phyloP scores from a whole-genome alignment of 129 eudicot genomes.

The Artemisia tridentata region DNA sequence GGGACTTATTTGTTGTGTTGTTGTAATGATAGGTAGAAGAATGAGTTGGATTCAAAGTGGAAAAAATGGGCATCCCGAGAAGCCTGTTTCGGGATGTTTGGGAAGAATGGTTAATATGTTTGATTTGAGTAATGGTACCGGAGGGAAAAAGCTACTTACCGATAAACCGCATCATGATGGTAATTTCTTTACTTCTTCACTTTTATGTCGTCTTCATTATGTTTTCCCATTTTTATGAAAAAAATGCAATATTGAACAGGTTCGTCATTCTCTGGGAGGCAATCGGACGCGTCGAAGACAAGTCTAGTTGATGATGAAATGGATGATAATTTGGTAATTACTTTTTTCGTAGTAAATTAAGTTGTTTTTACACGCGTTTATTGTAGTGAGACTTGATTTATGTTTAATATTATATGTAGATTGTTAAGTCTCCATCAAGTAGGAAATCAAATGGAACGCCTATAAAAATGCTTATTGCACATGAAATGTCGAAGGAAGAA shows the following conservation, averaged over 20 bases:
- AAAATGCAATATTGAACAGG: constrained; percentile 42
- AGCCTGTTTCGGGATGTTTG: constrained; percentile 9
- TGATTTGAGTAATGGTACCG: constrained; percentile 11
- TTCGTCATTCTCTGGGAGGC: constrained; percentile 67
- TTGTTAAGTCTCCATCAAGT: constrained; percentile 37
- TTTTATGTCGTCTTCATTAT: neutral
- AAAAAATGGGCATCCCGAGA: neutral
- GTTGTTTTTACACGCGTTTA: neutral
- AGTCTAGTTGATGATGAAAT: constrained; percentile 43
- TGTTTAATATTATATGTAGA: constrained; percentile 4
- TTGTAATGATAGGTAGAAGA: neutral
- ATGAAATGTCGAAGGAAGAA: constrained; percentile 89
- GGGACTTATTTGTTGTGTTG: neutral
- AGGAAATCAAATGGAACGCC: constrained; percentile 63
- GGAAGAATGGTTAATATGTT: constrained; percentile 19
- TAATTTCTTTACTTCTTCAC: neutral
- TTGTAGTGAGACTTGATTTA: neutral
- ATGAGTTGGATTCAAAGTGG: constrained; percentile 18
- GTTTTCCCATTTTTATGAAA: neutral
- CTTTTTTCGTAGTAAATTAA: constrained; percentile 2
- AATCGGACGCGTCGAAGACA: constrained; percentile 55
- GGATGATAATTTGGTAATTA: constrained; percentile 63
- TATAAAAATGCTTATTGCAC: constrained; percentile 86
- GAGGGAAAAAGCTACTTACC: constrained; percentile 10
- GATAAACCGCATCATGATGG: constrained; percentile 14